phyloP scores from a whole-genome alignment of 2,329 filamentous ascomycete genomes.

The Dothistroma septosporum region DNA sequence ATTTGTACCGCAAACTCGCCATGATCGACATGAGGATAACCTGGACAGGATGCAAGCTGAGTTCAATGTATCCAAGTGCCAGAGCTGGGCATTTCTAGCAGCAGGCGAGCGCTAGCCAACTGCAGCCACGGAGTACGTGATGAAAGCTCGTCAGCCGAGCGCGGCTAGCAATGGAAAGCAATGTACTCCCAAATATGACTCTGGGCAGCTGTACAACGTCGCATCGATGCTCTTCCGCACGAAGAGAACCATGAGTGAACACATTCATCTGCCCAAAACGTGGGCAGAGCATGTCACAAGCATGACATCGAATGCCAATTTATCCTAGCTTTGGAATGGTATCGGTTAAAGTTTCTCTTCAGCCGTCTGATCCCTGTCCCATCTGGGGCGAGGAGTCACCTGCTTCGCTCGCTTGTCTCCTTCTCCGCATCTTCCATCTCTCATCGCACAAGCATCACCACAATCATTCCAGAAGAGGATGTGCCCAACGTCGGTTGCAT shows the following conservation, averaged over 20 bases:
- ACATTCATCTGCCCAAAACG: background rate
- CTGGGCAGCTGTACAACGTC: slow-evolving; percentile 1
- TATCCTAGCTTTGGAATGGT: background rate
- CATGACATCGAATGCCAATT: background rate
- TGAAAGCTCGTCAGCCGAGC: background rate
- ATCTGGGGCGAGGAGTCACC: background rate
- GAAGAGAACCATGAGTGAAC: background rate
- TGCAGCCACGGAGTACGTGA: background rate
- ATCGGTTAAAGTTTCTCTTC: background rate
- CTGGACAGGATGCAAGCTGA: background rate
- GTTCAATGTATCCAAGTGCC: background rate
- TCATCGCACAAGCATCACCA: slow-evolving; percentile 8
- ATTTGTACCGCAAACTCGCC: background rate
- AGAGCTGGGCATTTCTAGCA: background rate
- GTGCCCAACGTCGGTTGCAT: slow-evolving; percentile 11
- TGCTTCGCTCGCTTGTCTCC: background rate
- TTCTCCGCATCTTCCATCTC: slow-evolving; percentile 1
- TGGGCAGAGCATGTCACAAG: background rate
- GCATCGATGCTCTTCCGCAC: background rate
- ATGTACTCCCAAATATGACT: background rate
- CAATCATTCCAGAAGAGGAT: slow-evolving; percentile 16
- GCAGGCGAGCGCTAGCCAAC: background rate
- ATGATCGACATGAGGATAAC: background rate
- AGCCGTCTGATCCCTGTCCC: background rate
- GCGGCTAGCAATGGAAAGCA: background rate